Conservation (phyloP, 2,329 filamentous ascomycete genomes). For the Ceratocystis albifundus region DNA sequence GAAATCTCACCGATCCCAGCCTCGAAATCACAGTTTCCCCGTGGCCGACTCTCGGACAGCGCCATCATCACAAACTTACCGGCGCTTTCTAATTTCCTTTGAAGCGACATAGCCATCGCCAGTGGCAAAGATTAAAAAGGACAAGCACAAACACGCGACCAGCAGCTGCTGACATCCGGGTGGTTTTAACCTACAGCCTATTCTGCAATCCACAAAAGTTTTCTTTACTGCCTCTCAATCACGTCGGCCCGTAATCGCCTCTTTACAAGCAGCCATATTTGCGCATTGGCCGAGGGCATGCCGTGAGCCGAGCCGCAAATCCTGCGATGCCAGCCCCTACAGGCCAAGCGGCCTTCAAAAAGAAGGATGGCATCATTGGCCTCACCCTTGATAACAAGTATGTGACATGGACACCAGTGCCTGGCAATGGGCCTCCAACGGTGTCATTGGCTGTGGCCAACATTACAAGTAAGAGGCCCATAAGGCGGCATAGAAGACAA, state of each 20-base stretch:
- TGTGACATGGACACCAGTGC: slow-evolving; percentile 70
- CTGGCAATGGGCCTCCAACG: slow-evolving; percentile 48
- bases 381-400: slow-evolving; percentile 61
- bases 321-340: slow-evolving; percentile 46
- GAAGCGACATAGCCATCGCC: neutral
- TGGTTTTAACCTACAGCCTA: no score
- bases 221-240: neutral
- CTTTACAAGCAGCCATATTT: neutral
- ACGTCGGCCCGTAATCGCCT: neutral
- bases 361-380: slow-evolving; percentile 78
- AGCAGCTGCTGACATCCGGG: no score
- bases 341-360: slow-evolving; percentile 75
- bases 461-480: slow-evolving; percentile 59
- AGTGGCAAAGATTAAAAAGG: neutral
- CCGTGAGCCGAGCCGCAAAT: slow-evolving; percentile 6
- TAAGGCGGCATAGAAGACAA: neutral
- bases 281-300: neutral
- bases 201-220: no score
- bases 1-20: neutral
- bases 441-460: slow-evolving; percentile 60
- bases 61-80: neutral
- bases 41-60: neutral
- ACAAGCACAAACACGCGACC: no score
- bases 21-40: neutral
- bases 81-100: neutral